Conservation (phyloP, 2,329 filamentous ascomycete genomes). For the Cytospora chrysosperma region DNA sequence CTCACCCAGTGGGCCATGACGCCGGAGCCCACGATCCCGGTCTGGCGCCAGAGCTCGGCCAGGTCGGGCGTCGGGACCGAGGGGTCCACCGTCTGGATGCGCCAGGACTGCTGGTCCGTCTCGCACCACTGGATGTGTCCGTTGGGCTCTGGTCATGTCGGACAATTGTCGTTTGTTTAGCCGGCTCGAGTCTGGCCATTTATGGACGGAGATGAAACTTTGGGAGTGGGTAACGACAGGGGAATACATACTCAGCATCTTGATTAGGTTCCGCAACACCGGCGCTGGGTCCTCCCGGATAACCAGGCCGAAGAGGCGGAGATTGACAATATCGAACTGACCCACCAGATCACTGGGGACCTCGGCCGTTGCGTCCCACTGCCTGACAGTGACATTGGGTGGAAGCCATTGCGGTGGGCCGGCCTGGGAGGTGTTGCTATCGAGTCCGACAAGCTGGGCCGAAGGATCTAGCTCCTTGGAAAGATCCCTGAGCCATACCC, state of each 20-base stretch:
- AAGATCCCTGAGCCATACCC: constrained; percentile 4
- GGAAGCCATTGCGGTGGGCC: constrained; percentile 24
- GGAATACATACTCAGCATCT: neutral
- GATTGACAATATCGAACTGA: constrained; percentile 27
- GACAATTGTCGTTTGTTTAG: too few species aligned
- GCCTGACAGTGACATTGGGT: constrained; percentile 24
- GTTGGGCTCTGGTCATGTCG: neutral
- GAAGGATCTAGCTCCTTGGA: constrained; percentile 13
- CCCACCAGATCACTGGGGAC: constrained; percentile 25
- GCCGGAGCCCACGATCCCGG: neutral
- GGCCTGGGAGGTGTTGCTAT: constrained; percentile 27
- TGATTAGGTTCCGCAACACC: neutral
- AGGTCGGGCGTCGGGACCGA: neutral
- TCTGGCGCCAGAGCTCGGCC: neutral
- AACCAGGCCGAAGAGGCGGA: constrained; percentile 26
- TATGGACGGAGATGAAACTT: too few species aligned
- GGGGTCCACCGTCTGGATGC: neutral
- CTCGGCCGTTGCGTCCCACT: constrained; percentile 22
- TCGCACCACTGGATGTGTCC: neutral
- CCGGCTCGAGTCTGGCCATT: too few species aligned
- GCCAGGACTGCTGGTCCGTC: neutral
- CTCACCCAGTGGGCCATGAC: neutral
- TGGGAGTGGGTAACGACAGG: neutral
- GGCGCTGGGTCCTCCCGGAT: neutral
- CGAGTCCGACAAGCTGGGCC: constrained; percentile 26